Evolutionary conservation across 306 rosid genomes (phyloP).

Genomic region (Gastrolobium bilobum): DNA sequence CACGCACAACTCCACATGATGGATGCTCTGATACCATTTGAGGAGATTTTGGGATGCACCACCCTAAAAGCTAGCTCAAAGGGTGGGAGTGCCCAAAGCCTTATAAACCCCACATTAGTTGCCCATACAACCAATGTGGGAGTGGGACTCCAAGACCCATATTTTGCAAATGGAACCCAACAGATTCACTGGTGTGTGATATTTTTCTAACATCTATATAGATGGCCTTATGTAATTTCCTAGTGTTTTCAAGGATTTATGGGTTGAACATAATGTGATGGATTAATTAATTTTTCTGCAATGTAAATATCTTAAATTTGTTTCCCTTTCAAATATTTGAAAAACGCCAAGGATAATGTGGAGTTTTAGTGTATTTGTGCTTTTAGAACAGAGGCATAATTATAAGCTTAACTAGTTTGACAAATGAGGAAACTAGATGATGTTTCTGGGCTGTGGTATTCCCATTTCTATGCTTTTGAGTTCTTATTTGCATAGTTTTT

Average conservation of each 20-base stretch:
- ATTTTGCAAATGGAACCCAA: too few relatives aligned
- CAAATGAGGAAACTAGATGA: neutral
- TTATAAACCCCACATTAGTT: too few relatives aligned
- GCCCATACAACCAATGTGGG: too few relatives aligned
- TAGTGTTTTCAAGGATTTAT: neutral
- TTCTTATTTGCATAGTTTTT: neutral
- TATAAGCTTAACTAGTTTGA: neutral
- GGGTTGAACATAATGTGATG: neutral
- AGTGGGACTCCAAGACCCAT: too few relatives aligned
- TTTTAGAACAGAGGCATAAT: neutral
- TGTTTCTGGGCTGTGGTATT: neutral
- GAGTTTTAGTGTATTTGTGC: neutral
- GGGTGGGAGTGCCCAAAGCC: too few relatives aligned
- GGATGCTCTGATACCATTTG: too few relatives aligned
- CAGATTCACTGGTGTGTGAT: too few relatives aligned
- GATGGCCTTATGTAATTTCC: neutral
- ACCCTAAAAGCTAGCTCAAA: too few relatives aligned
- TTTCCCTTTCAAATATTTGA: neutral
- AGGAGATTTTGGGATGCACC: too few relatives aligned
- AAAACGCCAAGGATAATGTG: neutral
- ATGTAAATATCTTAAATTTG: neutral
- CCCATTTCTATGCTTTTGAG: neutral
- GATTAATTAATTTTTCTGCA: neutral
- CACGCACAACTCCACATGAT: too few relatives aligned
- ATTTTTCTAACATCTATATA: too few relatives aligned